phyloP scores from a whole-genome alignment of 2,329 filamentous ascomycete genomes.

The Monilinia aucupariae region DNA sequence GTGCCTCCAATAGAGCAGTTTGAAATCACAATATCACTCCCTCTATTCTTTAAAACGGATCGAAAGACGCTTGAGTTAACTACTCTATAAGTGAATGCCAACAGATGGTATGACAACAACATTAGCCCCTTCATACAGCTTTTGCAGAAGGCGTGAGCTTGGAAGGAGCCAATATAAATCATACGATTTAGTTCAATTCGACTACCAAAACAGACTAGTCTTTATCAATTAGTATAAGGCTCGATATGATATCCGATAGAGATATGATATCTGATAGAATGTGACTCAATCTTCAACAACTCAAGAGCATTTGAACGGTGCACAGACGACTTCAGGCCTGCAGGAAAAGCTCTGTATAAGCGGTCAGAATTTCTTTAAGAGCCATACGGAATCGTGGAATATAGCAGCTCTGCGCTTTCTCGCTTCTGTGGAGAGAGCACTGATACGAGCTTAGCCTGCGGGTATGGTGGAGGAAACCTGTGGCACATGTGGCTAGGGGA shows the following conservation, averaged over 20 bases:
- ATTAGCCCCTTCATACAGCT: not conserved
- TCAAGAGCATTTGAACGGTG: slow-evolving; percentile 4
- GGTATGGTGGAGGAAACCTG: slow-evolving; percentile 12
- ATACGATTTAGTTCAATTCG: not conserved
- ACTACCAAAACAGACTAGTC: not conserved
- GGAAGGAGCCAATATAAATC: not conserved
- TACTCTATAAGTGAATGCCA: not conserved
- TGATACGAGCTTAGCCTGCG: slow-evolving; percentile 25
- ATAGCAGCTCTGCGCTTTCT: not conserved
- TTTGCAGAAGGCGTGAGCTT: not conserved
- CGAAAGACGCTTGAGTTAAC: not conserved
- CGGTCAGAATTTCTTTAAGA: not conserved
- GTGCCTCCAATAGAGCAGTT: not conserved
- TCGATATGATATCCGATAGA: not conserved
- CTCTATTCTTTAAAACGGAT: not conserved
- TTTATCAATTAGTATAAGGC: not conserved
- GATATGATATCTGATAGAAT: not conserved
- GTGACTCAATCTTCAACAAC: not conserved
- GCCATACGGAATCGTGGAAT: not conserved
- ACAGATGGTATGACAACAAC: not conserved
- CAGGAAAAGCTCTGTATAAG: not conserved
- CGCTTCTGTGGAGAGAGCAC: slow-evolving; percentile 10
- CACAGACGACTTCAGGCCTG: slow-evolving; percentile 4
- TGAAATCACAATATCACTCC: not conserved
- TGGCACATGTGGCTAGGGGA: slow-evolving; percentile 1